phyloP scores from a whole-genome alignment of 495 filamentous ascomycete species.

The Podospora pseudoanserina region DNA sequence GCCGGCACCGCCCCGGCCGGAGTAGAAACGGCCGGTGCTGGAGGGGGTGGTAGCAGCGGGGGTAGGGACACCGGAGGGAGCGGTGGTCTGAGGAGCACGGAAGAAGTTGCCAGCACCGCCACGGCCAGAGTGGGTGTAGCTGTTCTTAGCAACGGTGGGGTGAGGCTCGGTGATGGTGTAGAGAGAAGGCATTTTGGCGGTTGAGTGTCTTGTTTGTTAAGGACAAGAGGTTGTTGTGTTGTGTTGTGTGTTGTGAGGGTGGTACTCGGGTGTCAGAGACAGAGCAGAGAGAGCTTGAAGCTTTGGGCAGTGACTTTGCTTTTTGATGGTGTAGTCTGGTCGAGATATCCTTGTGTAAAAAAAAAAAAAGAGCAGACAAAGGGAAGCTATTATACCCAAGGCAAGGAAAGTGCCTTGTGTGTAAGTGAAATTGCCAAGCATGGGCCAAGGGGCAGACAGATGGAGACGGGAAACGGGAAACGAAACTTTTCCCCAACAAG shows the following conservation, averaged over 20 bases:
- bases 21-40: constrained; percentile 56
- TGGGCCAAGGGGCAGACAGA: constrained; percentile 1
- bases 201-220: constrained; percentile 27
- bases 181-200: constrained; percentile 34
- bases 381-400: constrained; percentile 6
- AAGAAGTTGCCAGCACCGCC: constrained; percentile 88
- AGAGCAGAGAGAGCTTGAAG: neutral
- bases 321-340: neutral
- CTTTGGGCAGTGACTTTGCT: neutral
- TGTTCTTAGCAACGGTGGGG: constrained; percentile 62
- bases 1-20: constrained; percentile 85
- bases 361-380: neutral
- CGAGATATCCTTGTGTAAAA: constrained; percentile 6
- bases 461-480: neutral
- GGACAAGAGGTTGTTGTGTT: constrained; percentile 19
- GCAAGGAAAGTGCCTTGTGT: constrained; percentile 6
- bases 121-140: constrained; percentile 72
- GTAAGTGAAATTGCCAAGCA: constrained; percentile 7
- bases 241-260: constrained; percentile 11
- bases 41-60: constrained; percentile 18
- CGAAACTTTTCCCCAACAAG: neutral
- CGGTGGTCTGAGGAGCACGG: constrained; percentile 60
- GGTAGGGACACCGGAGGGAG: constrained; percentile 39
- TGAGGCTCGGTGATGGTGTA: constrained; percentile 79
- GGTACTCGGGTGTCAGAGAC: neutral